These are phyloP conservation scores for Boletus subparvulus DNA, from an alignment of 768 basidiomycete genomes.

Conservation along the genomic window DNA sequence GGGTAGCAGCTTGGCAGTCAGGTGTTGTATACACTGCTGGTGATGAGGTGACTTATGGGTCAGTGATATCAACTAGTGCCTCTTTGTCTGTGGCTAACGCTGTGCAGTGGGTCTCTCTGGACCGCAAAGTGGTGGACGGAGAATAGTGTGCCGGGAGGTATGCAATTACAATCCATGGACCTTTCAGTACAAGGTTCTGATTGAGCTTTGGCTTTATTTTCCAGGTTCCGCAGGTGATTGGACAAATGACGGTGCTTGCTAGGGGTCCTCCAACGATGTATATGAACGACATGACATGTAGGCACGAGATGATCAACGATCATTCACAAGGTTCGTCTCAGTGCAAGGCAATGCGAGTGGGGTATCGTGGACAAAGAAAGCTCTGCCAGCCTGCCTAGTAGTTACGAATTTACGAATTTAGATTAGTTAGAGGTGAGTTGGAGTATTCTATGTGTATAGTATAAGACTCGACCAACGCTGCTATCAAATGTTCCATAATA, in stretches of 20 bases:
- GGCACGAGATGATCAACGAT: background rate
- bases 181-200: background rate
- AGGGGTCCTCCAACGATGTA: background rate
- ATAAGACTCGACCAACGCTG: background rate
- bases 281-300: background rate
- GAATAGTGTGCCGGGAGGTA: conserved; percentile 48
- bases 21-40: conserved; percentile 50
- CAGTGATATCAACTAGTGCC: conserved; percentile 17
- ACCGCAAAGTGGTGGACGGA: conserved; percentile 66
- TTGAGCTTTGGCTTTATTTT: background rate
- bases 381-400: background rate
- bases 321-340: background rate
- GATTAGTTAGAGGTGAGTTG: background rate
- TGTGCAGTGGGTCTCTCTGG: conserved; percentile 34
- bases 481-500: background rate
- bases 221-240: conserved; percentile 53
- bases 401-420: background rate
- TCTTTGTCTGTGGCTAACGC: conserved; percentile 1
- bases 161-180: conserved; percentile 7
- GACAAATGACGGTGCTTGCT: conserved; percentile 57
- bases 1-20: conserved; percentile 50
- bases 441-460: background rate
- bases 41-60: conserved; percentile 52
- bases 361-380: background rate
- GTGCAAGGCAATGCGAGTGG: background rate